phyloP scores from a whole-genome alignment of 306 rosid species.

The Fragaria nilgerrensis region DNA sequence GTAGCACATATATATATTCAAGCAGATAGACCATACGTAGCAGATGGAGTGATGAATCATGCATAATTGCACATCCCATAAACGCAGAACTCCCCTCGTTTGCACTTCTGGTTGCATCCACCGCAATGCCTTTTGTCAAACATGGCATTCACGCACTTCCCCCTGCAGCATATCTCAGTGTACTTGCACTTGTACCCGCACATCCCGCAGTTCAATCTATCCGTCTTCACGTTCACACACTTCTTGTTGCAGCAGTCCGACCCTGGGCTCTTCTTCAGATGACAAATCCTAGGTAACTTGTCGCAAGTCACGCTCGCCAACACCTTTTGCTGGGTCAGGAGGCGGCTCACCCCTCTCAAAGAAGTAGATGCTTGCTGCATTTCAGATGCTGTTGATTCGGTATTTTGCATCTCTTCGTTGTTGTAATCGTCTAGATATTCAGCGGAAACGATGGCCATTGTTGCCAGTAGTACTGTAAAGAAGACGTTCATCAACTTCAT shows the following conservation, averaged over 20 bases:
- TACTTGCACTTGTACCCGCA: slow-evolving; percentile 43
- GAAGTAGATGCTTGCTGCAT: not conserved
- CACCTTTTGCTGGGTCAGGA: slow-evolving; percentile 11
- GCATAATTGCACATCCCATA: slow-evolving; percentile 43
- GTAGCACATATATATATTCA: no score
- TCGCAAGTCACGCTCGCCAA: slow-evolving; percentile 24
- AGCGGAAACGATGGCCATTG: no score
- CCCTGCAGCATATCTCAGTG: slow-evolving; percentile 42
- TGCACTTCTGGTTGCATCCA: slow-evolving; percentile 44
- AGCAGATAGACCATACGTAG: no score
- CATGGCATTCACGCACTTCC: slow-evolving; percentile 36
- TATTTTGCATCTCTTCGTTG: no score
- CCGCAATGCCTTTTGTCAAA: slow-evolving; percentile 43
- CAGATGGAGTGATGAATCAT: no score
- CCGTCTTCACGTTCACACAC: slow-evolving; percentile 35
- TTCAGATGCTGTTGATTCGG: not conserved
- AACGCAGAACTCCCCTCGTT: slow-evolving; percentile 36
- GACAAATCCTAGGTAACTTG: slow-evolving; percentile 37
- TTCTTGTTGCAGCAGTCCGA: slow-evolving; percentile 42
- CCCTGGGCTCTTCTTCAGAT: slow-evolving; percentile 26
- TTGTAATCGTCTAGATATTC: no score
- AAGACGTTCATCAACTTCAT: no score
- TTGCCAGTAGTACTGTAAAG: no score
- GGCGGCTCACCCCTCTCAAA: slow-evolving; percentile 15
- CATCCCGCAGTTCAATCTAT: slow-evolving; percentile 40